Conservation (phyloP, 495 filamentous ascomycete genomes). For the Penicillium egyptiacum region DNA sequence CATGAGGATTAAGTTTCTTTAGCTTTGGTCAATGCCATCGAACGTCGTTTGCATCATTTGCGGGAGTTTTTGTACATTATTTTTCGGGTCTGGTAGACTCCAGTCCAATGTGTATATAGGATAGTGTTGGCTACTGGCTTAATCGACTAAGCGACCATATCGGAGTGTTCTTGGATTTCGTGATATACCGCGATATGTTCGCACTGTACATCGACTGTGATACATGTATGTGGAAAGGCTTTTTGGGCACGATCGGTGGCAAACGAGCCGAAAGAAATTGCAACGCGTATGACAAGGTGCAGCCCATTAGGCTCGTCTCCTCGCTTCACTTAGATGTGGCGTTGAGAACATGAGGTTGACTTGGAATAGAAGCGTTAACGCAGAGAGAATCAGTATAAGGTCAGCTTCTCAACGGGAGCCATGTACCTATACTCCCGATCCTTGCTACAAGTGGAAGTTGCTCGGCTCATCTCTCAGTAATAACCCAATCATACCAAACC, state of each 20-base stretch:
- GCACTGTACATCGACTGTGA: no score
- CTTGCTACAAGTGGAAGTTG: not conserved
- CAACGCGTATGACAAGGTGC: no score
- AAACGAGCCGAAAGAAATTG: no score
- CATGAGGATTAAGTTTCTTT: slow-evolving; percentile 5
- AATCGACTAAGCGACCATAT: not conserved
- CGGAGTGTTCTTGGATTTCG: not conserved
- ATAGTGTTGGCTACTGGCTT: not conserved
- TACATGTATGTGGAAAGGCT: no score
- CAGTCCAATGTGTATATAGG: slow-evolving; percentile 11
- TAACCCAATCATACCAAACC: no score
- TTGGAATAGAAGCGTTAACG: not conserved
- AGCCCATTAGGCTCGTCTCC: no score
- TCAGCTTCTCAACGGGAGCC: not conserved
- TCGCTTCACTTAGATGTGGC: no score
- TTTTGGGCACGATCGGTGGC: no score
- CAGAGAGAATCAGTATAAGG: not conserved
- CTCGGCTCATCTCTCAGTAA: not conserved
- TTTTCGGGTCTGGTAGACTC: not conserved
- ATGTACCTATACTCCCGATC: not conserved
- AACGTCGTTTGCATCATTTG: slow-evolving; percentile 6
- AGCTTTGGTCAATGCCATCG: not conserved
- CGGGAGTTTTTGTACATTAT: slow-evolving; percentile 9
- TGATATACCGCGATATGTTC: not conserved
- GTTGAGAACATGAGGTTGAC: no score